Evolutionary conservation across 345 rosid species (phyloP).

Genomic region (Brassica carinata): DNA sequence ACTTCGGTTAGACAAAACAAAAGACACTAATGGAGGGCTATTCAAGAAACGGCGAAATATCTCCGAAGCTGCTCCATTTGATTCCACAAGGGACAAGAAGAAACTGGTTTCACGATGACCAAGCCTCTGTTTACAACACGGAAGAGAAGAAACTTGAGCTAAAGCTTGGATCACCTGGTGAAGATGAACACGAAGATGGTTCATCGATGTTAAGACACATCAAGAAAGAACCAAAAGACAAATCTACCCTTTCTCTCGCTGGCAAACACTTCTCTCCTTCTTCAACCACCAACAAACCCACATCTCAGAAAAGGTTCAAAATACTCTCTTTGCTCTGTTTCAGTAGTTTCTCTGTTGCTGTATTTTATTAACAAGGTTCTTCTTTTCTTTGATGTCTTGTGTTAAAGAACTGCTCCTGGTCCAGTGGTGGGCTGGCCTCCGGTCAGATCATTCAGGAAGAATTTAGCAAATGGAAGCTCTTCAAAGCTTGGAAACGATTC

Average conservation of each 20-base stretch:
- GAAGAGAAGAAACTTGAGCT: conserved; percentile 89
- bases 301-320: too few relatives aligned
- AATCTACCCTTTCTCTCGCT: conserved; percentile 48
- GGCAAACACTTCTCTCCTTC: conserved; percentile 46
- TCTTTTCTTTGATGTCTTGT: too few relatives aligned
- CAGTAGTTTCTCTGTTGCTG: too few relatives aligned
- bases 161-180: conserved; percentile 91
- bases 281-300: conserved; percentile 19
- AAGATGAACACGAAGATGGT: not conserved
- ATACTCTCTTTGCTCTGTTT: too few relatives aligned
- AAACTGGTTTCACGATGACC: conserved; percentile 48
- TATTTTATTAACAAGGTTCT: too few relatives aligned
- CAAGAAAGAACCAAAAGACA: conserved; percentile 44
- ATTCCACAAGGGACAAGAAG: conserved; percentile 54
- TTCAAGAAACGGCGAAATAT: conserved; percentile 50
- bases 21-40: conserved; percentile 45
- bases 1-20: too few relatives aligned
- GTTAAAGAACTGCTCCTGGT: too few relatives aligned
- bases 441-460: too few relatives aligned
- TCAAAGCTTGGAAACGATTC: too few relatives aligned
- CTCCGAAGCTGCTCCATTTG: conserved; percentile 63
- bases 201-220: too few relatives aligned
- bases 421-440: too few relatives aligned
- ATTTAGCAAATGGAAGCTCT: too few relatives aligned
- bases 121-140: conserved; percentile 38